Conservation (phyloP, 129 eudicot genomes). For the Cynara cardunculus region DNA sequence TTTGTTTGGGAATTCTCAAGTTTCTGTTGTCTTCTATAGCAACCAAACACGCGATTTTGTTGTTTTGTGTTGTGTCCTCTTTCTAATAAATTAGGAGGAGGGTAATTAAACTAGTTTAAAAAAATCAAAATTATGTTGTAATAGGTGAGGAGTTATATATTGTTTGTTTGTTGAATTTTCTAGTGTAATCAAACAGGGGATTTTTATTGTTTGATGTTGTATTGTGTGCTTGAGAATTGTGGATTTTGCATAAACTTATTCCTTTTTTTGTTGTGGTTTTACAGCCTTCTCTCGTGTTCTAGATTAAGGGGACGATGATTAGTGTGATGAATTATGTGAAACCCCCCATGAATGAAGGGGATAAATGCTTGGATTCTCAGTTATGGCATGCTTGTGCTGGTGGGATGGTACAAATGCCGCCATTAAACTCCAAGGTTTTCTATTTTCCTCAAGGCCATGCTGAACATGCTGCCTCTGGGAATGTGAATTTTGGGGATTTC, state of each 20-base stretch:
- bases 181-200: too few relatives aligned
- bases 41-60: constrained; percentile 21
- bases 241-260: constrained; percentile 1
- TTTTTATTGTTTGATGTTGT: background rate
- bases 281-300: constrained; percentile 1
- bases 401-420: constrained; percentile 45
- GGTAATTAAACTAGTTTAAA: background rate
- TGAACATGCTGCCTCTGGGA: constrained; percentile 41
- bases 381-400: constrained; percentile 89
- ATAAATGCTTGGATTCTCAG: constrained; percentile 62
- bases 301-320: constrained; percentile 28
- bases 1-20: background rate
- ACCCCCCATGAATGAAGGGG: constrained; percentile 44
- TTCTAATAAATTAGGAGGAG: constrained; percentile 6
- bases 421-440: constrained; percentile 48
- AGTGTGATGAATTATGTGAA: constrained; percentile 40
- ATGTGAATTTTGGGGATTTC: constrained; percentile 45
- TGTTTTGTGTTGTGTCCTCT: constrained; percentile 22
- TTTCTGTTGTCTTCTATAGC: constrained; percentile 3
- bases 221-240: background rate
- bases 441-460: constrained; percentile 91
- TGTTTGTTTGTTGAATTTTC: background rate
- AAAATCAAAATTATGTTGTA: background rate
- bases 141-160: background rate
- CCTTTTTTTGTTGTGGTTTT: background rate